A percentile compares a stretch with the other conserved stretches of the same genome.
Evolutionary conservation across 2,329 filamentous ascomycete genomes (phyloP).

Genomic region (Fusarium setosum): DNA sequence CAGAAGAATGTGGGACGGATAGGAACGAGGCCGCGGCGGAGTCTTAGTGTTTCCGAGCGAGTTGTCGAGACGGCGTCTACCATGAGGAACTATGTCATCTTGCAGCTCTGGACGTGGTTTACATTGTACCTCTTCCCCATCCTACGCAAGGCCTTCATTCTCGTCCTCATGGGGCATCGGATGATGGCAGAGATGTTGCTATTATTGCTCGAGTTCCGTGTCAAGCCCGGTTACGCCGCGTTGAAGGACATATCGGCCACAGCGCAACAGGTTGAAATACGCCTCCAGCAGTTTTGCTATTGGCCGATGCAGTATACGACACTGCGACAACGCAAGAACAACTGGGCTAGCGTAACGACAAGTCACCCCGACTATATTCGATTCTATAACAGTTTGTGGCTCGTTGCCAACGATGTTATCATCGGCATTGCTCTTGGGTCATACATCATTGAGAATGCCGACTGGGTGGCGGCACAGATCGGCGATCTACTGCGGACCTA

Average conservation of each 20-base stretch:
- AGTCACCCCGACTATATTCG: conserved; percentile 98
- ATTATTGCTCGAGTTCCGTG: conserved; percentile 84
- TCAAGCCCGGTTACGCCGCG: conserved; percentile 81
- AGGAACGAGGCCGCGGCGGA: conserved; percentile 82
- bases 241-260: conserved; percentile 97
- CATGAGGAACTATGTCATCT: conserved; percentile 79
- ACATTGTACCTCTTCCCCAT: conserved; percentile 83
- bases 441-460: conserved; percentile 95
- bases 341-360: conserved; percentile 95
- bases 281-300: conserved; percentile 97
- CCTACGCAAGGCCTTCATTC: conserved; percentile 77
- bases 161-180: conserved; percentile 82
- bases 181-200: conserved; percentile 84
- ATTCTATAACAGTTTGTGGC: conserved; percentile 98
- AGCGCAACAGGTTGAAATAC: conserved; percentile 96
- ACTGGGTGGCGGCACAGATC: conserved; percentile 84
- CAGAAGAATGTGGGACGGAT: conserved; percentile 92
- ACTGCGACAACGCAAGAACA: conserved; percentile 85
- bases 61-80: conserved; percentile 94
- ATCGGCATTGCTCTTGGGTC: conserved; percentile 97
- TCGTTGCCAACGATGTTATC: conserved; percentile 98
- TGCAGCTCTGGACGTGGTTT: conserved; percentile 77
- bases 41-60: conserved; percentile 91
- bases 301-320: conserved; percentile 98
- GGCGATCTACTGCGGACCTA: conserved; percentile 81